Evolutionary conservation across 805 yeast species (phyloP).

Genomic region (Starmerella apis): DNA sequence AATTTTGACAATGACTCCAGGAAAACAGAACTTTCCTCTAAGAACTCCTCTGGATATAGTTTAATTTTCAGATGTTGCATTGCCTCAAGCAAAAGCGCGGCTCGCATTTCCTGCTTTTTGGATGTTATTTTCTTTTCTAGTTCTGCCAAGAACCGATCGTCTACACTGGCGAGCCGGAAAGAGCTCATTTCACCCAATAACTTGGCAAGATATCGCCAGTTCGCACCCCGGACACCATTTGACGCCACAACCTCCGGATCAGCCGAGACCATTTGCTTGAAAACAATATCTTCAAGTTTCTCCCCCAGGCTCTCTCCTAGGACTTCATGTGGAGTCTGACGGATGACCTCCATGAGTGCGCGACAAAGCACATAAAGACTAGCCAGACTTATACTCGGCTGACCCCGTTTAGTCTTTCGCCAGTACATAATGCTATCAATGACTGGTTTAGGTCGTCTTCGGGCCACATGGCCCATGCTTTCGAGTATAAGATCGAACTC

Average conservation of each 20-base stretch:
- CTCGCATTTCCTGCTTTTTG: slow-evolving; percentile 46
- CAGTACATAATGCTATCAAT: slow-evolving; percentile 97
- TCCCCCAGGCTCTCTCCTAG: slow-evolving; percentile 71
- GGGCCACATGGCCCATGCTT: slow-evolving; percentile 82
- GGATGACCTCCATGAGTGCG: slow-evolving; percentile 82
- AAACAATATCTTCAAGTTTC: slow-evolving; percentile 84
- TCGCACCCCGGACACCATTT: slow-evolving; percentile 71
- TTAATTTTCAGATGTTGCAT: slow-evolving; percentile 75
- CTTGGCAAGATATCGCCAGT: slow-evolving; percentile 87
- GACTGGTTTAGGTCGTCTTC: slow-evolving; percentile 84
- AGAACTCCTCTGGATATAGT: slow-evolving; percentile 75
- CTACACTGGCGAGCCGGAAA: slow-evolving; percentile 71
- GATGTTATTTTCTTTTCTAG: slow-evolving; percentile 63
- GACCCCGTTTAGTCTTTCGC: slow-evolving; percentile 88
- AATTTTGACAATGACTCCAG: slow-evolving; percentile 77
- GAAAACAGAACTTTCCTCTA: slow-evolving; percentile 92
- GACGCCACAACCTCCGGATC: slow-evolving; percentile 63
- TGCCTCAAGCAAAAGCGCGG: slow-evolving; percentile 73
- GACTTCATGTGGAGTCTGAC: slow-evolving; percentile 66
- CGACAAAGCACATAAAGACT: slow-evolving; percentile 83
- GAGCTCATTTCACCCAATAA: slow-evolving; percentile 84
- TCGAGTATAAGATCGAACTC: slow-evolving; percentile 76
- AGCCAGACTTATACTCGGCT: slow-evolving; percentile 61
- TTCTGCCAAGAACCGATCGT: slow-evolving; percentile 88
- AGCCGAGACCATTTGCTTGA: slow-evolving; percentile 75